Conservation (phyloP, 352 stramenopile species). For the Pythium aristosporum region DNA sequence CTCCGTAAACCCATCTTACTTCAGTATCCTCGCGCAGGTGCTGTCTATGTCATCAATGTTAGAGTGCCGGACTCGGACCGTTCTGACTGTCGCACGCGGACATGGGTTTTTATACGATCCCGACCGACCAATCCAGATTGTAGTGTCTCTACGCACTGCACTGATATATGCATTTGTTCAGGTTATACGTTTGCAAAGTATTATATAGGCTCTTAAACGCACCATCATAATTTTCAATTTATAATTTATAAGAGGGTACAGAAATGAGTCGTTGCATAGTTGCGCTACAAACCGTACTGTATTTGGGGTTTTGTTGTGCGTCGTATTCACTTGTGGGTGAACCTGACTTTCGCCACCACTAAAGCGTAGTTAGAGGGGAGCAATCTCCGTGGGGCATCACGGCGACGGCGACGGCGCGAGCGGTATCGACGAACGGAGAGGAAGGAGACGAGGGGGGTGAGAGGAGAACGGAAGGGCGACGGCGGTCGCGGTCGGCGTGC, state of each 20-base stretch:
- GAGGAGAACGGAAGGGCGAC: neutral
- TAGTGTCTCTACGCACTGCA: too few relatives aligned
- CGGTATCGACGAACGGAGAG: neutral
- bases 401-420: too few relatives aligned
- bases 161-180: too few relatives aligned
- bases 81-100: neutral
- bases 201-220: too few relatives aligned
- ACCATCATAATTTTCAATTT: too few relatives aligned
- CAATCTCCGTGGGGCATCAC: too few relatives aligned
- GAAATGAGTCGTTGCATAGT: neutral
- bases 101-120: conserved; percentile 3
- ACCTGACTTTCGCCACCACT: neutral
- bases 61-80: too few relatives aligned
- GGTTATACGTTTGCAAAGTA: too few relatives aligned
- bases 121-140: too few relatives aligned
- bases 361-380: too few relatives aligned
- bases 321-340: conserved; percentile 3
- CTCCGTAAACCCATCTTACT: conserved; percentile 8
- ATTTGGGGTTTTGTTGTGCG: conserved; percentile 2
- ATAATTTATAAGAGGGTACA: too few relatives aligned
- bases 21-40: conserved; percentile 1
- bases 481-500: neutral
- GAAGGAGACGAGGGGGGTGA: neutral
- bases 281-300: too few relatives aligned
- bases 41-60: neutral